Evolutionary conservation across 805 yeast genomes (phyloP).

Genomic region (Kodamaea leandrae): DNA sequence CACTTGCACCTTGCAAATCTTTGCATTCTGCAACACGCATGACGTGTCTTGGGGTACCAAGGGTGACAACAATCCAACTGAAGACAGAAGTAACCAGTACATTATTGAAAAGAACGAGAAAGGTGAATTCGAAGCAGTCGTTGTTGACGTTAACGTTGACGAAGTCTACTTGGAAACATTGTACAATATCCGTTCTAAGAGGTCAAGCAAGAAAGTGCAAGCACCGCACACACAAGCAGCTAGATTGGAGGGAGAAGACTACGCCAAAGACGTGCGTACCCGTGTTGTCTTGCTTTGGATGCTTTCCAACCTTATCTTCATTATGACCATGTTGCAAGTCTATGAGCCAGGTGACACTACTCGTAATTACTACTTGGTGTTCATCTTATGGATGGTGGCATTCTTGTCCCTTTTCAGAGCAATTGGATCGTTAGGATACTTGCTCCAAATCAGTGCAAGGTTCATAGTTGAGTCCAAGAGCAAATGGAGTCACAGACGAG

Average conservation of each 20-base stretch:
- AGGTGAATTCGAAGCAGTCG: slow-evolving; percentile 77
- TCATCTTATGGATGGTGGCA: slow-evolving; percentile 92
- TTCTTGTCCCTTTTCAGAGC: slow-evolving; percentile 80
- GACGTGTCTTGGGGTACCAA: slow-evolving; percentile 99
- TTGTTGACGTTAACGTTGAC: slow-evolving; percentile 80
- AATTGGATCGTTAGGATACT: slow-evolving; percentile 71
- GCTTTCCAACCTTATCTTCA: slow-evolving; percentile 72
- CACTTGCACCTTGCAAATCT: slow-evolving; percentile 88
- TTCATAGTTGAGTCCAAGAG: slow-evolving; percentile 38
- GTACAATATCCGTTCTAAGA: slow-evolving; percentile 66
- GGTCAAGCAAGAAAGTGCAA: slow-evolving; percentile 54
- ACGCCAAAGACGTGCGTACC: slow-evolving; percentile 92
- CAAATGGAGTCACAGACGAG: slow-evolving; percentile 40
- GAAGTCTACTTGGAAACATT: slow-evolving; percentile 76
- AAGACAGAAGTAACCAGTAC: slow-evolving; percentile 73
- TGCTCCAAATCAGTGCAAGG: slow-evolving; percentile 42
- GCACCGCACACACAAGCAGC: slow-evolving; percentile 25
- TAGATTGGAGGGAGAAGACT: slow-evolving; percentile 61
- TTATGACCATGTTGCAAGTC: slow-evolving; percentile 85
- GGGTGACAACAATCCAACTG: slow-evolving; percentile 74
- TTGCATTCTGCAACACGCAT: slow-evolving; percentile 96
- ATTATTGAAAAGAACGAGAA: slow-evolving; percentile 75
- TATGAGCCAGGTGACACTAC: slow-evolving; percentile 60
- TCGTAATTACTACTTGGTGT: slow-evolving; percentile 69
- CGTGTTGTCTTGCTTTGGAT: slow-evolving; percentile 96